phyloP scores from a whole-genome alignment of 176 grass and related monocot genomes.

The Cymbopogon citratus region DNA sequence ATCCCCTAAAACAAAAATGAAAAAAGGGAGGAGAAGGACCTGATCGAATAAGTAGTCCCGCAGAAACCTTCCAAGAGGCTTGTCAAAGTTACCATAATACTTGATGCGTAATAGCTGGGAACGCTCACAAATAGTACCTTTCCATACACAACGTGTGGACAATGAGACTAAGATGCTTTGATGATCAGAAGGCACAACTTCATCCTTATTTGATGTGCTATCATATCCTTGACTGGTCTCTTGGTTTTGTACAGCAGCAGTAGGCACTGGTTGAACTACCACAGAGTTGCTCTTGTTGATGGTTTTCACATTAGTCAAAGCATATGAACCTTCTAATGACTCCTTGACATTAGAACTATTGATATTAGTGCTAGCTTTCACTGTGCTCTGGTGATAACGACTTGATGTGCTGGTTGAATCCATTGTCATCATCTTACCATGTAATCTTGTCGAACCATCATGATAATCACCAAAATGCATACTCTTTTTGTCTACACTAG shows the following conservation, averaged over 20 bases:
- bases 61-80: slow-evolving; percentile 84
- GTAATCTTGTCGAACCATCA: slow-evolving; percentile 30
- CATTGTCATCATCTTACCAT: slow-evolving; percentile 5
- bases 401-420: slow-evolving; percentile 31
- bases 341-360: slow-evolving; percentile 37
- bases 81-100: slow-evolving; percentile 93
- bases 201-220: slow-evolving; percentile 54
- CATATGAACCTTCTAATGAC: slow-evolving; percentile 24
- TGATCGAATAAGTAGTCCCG: slow-evolving; percentile 85
- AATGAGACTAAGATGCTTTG: slow-evolving; percentile 92
- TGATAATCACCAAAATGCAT: slow-evolving; percentile 54
- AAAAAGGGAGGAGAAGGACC: slow-evolving; percentile 32
- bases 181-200: slow-evolving; percentile 72
- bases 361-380: slow-evolving; percentile 27
- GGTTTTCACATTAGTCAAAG: slow-evolving; percentile 28
- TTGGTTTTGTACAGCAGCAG: slow-evolving; percentile 33
- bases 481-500: slow-evolving; percentile 34
- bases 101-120: slow-evolving; percentile 93
- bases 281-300: slow-evolving; percentile 14
- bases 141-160: slow-evolving; percentile 90
- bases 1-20: neutral
- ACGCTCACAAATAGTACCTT: slow-evolving; percentile 85
- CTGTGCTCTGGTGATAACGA: slow-evolving; percentile 16
- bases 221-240: slow-evolving; percentile 44
- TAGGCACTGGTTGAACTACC: slow-evolving; percentile 37